Percentiles rank a stretch among this genome's conserved stretches.
These are phyloP conservation scores for Lipomyces spencermartinsiae DNA, from an alignment of 805 yeast genomes.

Conservation along the genomic window DNA sequence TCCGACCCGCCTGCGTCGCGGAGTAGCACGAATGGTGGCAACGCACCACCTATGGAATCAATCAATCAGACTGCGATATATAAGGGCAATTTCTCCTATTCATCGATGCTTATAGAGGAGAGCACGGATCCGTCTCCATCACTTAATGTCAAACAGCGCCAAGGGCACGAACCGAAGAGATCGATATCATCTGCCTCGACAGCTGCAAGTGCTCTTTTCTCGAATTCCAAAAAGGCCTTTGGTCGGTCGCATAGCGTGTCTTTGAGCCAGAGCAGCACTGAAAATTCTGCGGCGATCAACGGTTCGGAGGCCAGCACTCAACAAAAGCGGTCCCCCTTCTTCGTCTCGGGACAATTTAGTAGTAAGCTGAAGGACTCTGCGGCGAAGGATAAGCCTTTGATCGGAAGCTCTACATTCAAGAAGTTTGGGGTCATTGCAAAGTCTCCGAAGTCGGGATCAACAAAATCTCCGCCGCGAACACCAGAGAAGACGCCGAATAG, in stretches of 20 bases:
- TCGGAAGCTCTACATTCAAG: neutral
- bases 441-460: neutral
- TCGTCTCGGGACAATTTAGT: neutral
- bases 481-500: neutral
- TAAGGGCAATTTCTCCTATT: neutral
- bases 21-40: neutral
- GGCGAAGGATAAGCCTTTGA: neutral
- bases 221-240: neutral
- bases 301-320: neutral
- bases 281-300: neutral
- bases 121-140: neutral
- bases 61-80: neutral
- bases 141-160: neutral
- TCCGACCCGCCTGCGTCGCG: neutral
- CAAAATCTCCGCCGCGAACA: neutral
- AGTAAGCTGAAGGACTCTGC: neutral
- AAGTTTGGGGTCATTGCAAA: neutral
- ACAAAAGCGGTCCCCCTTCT: neutral
- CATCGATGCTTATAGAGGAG: neutral
- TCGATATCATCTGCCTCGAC: constrained; percentile 28
- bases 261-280: neutral
- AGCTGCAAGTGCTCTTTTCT: neutral
- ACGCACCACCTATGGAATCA: neutral
- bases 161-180: constrained; percentile 21
- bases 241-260: constrained; percentile 8